A percentile compares a stretch with the other conserved stretches of the same genome.
Conservation (phyloP, 2,329 filamentous ascomycete species). For the Aspergillus tubingensis region DNA sequence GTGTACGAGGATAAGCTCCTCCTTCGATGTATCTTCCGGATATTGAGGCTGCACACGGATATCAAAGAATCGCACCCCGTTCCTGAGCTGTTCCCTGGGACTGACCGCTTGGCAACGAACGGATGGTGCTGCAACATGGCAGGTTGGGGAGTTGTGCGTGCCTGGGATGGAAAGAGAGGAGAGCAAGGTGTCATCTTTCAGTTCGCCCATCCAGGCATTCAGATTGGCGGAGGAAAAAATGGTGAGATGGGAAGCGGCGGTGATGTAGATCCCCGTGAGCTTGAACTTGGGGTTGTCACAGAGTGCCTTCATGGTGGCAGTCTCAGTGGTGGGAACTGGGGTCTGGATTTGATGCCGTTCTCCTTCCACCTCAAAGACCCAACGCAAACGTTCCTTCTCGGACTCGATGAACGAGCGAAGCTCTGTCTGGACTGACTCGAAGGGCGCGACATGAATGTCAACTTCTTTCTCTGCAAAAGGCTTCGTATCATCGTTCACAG, state of each 20-base stretch:
- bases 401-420: conserved; percentile 61
- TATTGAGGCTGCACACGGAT: conserved; percentile 73
- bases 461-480: conserved; percentile 65
- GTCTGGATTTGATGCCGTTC: conserved; percentile 72
- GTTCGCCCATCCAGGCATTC: conserved; percentile 75
- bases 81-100: conserved; percentile 75
- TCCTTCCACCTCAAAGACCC: conserved; percentile 68
- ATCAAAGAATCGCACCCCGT: conserved; percentile 93
- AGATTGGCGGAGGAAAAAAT: conserved; percentile 73
- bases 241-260: conserved; percentile 54
- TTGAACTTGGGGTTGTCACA: conserved; percentile 54
- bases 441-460: conserved; percentile 66
- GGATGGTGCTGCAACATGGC: conserved; percentile 80
- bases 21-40: conserved; percentile 59
- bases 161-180: conserved; percentile 86
- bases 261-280: conserved; percentile 68
- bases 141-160: conserved; percentile 91
- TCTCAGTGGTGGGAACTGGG: conserved; percentile 62
- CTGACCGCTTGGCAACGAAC: conserved; percentile 88
- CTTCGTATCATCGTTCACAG: conserved; percentile 54
- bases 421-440: conserved; percentile 64
- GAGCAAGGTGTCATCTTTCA: conserved; percentile 71
- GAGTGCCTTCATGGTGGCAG: conserved; percentile 62
- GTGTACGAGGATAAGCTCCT: conserved; percentile 81
- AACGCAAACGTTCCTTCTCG: conserved; percentile 66